These are phyloP conservation scores for Neocatenulostroma microsporum DNA, from an alignment of 2,329 filamentous ascomycete species.

Conservation along the genomic window DNA sequence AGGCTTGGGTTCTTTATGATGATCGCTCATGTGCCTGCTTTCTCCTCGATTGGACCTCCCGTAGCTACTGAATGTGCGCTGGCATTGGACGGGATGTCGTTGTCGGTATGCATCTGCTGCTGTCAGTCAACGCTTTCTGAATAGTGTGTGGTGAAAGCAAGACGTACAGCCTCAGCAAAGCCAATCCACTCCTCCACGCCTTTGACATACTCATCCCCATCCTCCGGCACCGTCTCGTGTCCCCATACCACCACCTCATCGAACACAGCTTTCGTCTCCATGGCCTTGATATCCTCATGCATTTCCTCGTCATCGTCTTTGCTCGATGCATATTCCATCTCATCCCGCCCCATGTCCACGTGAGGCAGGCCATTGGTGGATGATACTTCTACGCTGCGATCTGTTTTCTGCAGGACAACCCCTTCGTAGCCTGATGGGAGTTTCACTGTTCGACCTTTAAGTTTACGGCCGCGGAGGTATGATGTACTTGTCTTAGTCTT, in stretches of 20 bases:
- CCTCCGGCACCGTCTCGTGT: slow-evolving; percentile 61
- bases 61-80: too few species aligned
- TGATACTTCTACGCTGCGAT: slow-evolving; percentile 6
- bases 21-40: too few species aligned
- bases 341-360: too few species aligned
- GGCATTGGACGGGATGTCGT: too few species aligned
- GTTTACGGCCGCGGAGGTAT: slow-evolving; percentile 73
- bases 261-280: slow-evolving; percentile 62
- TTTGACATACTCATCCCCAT: slow-evolving; percentile 63
- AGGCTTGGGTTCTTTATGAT: too few species aligned
- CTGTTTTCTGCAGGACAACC: slow-evolving; percentile 21
- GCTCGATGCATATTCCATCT: too few species aligned
- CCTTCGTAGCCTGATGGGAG: slow-evolving; percentile 64
- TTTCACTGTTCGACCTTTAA: slow-evolving; percentile 58
- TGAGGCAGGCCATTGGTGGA: too few species aligned
- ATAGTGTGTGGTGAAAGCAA: too few species aligned
- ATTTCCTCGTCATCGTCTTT: slow-evolving; percentile 26
- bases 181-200: slow-evolving; percentile 73
- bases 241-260: slow-evolving; percentile 75
- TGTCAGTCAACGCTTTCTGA: background rate
- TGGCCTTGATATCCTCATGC: slow-evolving; percentile 41
- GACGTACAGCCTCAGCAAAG: slow-evolving; percentile 59
- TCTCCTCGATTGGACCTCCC: too few species aligned
- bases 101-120: slow-evolving; percentile 12
- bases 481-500: slow-evolving; percentile 38